Evolutionary conservation across 2,329 filamentous ascomycete genomes (phyloP).

Genomic region (Penicillium sp.): DNA sequence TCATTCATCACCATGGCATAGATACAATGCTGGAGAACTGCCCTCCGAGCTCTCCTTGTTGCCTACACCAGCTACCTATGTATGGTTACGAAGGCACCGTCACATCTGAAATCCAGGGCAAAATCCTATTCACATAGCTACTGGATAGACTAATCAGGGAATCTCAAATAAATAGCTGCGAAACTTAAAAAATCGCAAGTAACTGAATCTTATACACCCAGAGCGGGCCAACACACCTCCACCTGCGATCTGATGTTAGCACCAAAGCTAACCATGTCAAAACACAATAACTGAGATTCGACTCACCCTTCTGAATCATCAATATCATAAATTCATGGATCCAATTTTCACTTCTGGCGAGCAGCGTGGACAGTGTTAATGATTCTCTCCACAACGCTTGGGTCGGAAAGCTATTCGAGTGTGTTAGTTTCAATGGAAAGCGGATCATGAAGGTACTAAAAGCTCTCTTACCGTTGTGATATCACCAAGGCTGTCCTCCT

Average conservation of each 20-base stretch:
- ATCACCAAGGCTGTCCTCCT: constrained; percentile 95
- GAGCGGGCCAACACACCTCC: not conserved
- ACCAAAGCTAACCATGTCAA: no score
- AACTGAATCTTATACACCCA: constrained; percentile 2
- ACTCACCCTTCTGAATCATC: constrained; percentile 14
- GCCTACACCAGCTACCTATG: not conserved
- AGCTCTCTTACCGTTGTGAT: constrained; percentile 69
- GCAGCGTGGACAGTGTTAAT: constrained; percentile 68
- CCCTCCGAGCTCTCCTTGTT: not conserved
- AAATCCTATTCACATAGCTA: constrained; percentile 19
- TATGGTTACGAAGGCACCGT: not conserved
- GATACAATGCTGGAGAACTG: not conserved
- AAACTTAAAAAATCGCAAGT: constrained; percentile 8
- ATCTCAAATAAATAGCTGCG: constrained; percentile 21
- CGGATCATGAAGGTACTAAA: not conserved
- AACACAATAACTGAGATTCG: not conserved
- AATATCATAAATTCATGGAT: constrained; percentile 21
- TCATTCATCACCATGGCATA: not conserved
- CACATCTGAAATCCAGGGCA: not conserved
- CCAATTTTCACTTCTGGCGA: constrained; percentile 37
- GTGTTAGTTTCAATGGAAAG: constrained; percentile 7
- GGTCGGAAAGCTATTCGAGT: constrained; percentile 69
- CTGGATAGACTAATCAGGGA: constrained; percentile 18
- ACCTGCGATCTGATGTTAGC: not conserved
- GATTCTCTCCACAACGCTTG: constrained; percentile 82